Percentiles rank a stretch among this genome's conserved stretches.
Evolutionary conservation across 192 early-diverging fungal species (phyloP).

Genomic region (Polychytrium aggregatum): DNA sequence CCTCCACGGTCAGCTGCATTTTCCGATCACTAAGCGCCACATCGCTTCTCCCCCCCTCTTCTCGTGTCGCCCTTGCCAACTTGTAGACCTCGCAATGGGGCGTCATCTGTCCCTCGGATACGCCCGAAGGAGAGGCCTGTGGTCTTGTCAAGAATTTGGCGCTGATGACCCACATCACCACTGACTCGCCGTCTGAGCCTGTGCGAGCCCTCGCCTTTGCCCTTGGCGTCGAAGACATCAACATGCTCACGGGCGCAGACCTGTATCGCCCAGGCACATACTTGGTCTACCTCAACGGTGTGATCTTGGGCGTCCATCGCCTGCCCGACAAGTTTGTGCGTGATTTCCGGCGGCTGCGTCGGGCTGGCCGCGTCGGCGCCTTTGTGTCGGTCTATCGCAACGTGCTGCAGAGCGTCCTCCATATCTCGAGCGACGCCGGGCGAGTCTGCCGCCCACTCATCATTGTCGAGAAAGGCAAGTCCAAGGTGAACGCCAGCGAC

Average conservation of each 20-base stretch:
- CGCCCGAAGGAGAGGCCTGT: slow-evolving; percentile 97
- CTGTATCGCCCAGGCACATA: slow-evolving; percentile 67
- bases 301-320: slow-evolving; percentile 80
- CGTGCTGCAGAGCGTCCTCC: slow-evolving; percentile 69
- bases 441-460: slow-evolving; percentile 94
- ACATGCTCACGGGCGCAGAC: slow-evolving; percentile 76
- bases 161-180: slow-evolving; percentile 97
- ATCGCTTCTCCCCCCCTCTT: no score
- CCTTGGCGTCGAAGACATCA: slow-evolving; percentile 88
- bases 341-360: slow-evolving; percentile 73
- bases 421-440: slow-evolving; percentile 87
- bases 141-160: slow-evolving; percentile 96
- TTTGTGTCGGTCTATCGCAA: slow-evolving; percentile 87
- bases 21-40: neutral
- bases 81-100: slow-evolving; percentile 86
- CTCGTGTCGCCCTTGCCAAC: no score
- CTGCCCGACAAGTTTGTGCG: slow-evolving; percentile 72
- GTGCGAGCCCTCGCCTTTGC: slow-evolving; percentile 67
- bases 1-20: no score
- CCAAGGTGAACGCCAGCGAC: slow-evolving; percentile 31
- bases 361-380: slow-evolving; percentile 77
- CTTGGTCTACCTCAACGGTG: slow-evolving; percentile 88
- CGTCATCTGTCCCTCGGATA: slow-evolving; percentile 93
- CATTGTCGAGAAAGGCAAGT: slow-evolving; percentile 73
- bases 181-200: slow-evolving; percentile 77